Evolutionary conservation across 78 protist genomes (phyloP).

Genomic region (Salpingoeca rosetta): DNA sequence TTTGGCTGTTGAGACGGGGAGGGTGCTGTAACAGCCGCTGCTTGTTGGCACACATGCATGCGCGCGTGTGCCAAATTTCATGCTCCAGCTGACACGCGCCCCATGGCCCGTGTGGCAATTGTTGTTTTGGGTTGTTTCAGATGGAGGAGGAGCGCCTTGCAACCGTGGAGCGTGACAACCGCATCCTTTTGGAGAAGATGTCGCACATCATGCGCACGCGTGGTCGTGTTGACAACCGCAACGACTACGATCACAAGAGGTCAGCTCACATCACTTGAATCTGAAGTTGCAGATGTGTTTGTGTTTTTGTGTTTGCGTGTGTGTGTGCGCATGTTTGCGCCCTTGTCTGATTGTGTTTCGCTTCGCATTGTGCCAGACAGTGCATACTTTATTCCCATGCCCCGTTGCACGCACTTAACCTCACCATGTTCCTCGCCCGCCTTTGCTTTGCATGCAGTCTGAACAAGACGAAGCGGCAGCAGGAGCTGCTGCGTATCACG

Average conservation of each 20-base stretch:
- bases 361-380: too few species aligned
- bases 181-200: conserved; percentile 13
- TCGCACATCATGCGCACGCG: background rate
- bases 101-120: background rate
- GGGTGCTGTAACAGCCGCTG: too few species aligned
- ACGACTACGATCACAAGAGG: background rate
- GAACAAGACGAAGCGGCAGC: background rate
- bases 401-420: too few species aligned
- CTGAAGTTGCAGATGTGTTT: background rate
- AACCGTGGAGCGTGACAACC: conserved; percentile 10
- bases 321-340: background rate
- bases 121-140: background rate
- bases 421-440: background rate
- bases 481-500: conserved; percentile 8
- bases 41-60: too few species aligned
- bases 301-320: background rate
- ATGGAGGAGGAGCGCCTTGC: conserved; percentile 5
- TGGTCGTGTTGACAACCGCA: background rate
- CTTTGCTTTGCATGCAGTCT: background rate
- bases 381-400: too few species aligned
- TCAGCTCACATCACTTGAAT: background rate
- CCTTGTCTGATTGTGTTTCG: background rate
- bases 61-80: too few species aligned
- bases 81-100: too few species aligned
- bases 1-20: too few species aligned